Evolutionary conservation across 768 basidiomycete genomes (phyloP), one percentile per base, ranked within the genome.

Genomic region (Pleurotus giganteus): DNA sequence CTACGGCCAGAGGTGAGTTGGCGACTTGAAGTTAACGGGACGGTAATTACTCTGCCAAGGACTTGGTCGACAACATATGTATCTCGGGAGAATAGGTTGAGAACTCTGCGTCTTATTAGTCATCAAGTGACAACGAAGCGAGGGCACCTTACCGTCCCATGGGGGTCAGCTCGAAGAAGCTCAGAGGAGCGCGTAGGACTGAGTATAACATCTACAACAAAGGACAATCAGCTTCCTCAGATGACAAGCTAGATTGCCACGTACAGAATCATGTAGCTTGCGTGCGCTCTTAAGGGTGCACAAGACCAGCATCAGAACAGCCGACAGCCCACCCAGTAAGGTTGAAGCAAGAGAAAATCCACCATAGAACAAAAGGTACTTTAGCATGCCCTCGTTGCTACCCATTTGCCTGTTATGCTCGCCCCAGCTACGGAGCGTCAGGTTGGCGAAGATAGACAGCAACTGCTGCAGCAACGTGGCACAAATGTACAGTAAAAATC

Each of bases 11-110:
- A 17, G 23, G 36, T 26, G n/a, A 19, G 29, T 21, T 13, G 8
- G 8, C 32, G 13, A 3, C 12, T 49, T n/a, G 11, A 13, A 23
- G 19, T 2, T 26, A 45, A 26, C 15, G 24, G 13, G 26, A 47
- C 45, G 32, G 28, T 29, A 12, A 21, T 4, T 24, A 58, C 88
- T 27, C 88, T 78, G 4, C 84, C 85, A 19, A 97, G 80, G 7
- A 92, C 73, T 63, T 92, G 87, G 71, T 97, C 94, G 15, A 96
- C 81, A 26, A 89, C 87, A 62, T 90, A 91, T 13, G 81, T 84
- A 62, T 98, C 96, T 2, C 93, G 84, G 2, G 91, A 91, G 70
- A 98, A 98, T 24, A 97, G 68, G 69, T 97, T 98, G 49, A 98
- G 66, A 52, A 95, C 88, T 7, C 93, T 90, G 53, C 11, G 29